Conservation (phyloP, 2,329 filamentous ascomycete genomes). For the Fusarium heterosporum region DNA sequence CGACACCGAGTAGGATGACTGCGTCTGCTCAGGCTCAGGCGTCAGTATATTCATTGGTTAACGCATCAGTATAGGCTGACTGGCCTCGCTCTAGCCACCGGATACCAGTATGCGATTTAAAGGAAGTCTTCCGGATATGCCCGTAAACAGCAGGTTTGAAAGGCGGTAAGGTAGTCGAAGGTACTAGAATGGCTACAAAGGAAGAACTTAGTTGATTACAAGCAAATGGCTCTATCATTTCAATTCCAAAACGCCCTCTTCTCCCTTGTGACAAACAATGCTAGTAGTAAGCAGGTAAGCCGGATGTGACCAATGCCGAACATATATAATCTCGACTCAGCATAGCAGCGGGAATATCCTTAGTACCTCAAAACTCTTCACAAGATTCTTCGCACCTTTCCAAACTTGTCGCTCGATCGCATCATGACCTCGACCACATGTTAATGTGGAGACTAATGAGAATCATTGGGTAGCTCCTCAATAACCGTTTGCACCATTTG, state of each 20-base stretch:
- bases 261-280: slow-evolving; percentile 24
- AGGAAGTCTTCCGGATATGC: not conserved
- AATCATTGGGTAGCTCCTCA: slow-evolving; percentile 70
- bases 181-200: slow-evolving; percentile 19
- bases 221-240: slow-evolving; percentile 41
- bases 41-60: slow-evolving; percentile 34
- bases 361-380: not conserved
- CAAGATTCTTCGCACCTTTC: no score
- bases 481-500: slow-evolving; percentile 80
- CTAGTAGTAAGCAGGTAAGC: slow-evolving; percentile 7
- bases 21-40: slow-evolving; percentile 40
- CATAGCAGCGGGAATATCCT: slow-evolving; percentile 26
- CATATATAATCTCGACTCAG: slow-evolving; percentile 17
- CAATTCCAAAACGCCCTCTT: slow-evolving; percentile 44
- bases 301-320: not conserved
- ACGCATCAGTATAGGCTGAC: not conserved
- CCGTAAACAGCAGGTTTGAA: not conserved
- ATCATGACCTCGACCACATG: not conserved
- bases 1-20: slow-evolving; percentile 42
- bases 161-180: not conserved
- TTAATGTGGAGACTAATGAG: slow-evolving; percentile 30
- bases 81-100: not conserved
- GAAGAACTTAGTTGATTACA: slow-evolving; percentile 34
- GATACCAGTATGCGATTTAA: not conserved
- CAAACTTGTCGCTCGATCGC: slow-evolving; percentile 3